Evolutionary conservation across 768 basidiomycete genomes (phyloP), one percentile per base, ranked within the genome.

Genomic region (Mrakia gelida): DNA sequence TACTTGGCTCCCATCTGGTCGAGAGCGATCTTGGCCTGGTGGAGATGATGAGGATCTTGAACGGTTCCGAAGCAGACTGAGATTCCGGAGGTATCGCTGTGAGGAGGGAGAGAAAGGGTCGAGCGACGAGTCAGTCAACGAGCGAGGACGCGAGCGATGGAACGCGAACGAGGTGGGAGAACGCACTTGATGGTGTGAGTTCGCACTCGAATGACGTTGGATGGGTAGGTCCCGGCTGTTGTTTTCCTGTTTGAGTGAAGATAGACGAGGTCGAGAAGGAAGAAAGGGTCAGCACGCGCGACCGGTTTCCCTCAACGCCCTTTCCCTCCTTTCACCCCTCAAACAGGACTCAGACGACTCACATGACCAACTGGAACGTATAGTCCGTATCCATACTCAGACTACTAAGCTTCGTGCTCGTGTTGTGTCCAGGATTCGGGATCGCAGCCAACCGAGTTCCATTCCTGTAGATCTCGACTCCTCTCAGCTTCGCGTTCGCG

Each of bases 1-100:
- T 92, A 95, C 80, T 91, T 91, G 0, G 93, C 96, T 61, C 88
- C 88, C 92, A 98, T 97, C 81, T 92, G 90, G 67, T 88, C 83
- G 74, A 99, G 85, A 11, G 94, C 93, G 75, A 89, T 83, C 84
- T 93, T 93, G 45, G 92, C 90, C 79, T 94, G 90, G 82, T 92
- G 91, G 76, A 96, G 87, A 77, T 95, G 82, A 5, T 89, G 88
- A 0, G 86, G 84, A 80, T 97, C 94, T 78, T 92, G 88, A 2
- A 97, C 79, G 67, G 91, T 94, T 1, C 95, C 97, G 81, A 98
- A 98, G 86, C 95, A 95, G 49, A 98, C 94, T 15, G 89, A 91
- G 70, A 99, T 92, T 32, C 97, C 97, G 41, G 92, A 94, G 2
- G 95, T 98, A 83, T 98, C 93, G 54, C 90, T 89, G 71, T 15